These are phyloP conservation scores for Iberis pinnata DNA, from an alignment of 345 rosid genomes.

Conservation along the genomic window DNA sequence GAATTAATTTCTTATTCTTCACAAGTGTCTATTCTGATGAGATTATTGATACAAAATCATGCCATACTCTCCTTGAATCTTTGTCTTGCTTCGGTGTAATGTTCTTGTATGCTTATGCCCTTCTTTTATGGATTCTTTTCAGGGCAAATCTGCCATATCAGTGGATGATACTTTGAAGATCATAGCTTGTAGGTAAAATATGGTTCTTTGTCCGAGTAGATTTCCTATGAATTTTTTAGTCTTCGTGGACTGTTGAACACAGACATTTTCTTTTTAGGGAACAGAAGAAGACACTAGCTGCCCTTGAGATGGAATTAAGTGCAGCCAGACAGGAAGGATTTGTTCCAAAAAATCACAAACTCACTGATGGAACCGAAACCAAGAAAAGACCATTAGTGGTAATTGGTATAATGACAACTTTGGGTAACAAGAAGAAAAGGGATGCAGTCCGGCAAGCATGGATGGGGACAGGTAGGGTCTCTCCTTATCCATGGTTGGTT, in stretches of 20 bases:
- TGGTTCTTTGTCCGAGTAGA: slow-evolving; percentile 1
- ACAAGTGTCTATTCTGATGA: neutral
- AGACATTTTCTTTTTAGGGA: slow-evolving; percentile 46
- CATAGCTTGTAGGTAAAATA: slow-evolving; percentile 69
- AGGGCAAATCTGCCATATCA: slow-evolving; percentile 83
- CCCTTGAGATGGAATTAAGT: slow-evolving; percentile 62
- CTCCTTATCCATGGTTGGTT: too few species aligned
- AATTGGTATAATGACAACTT: slow-evolving; percentile 61
- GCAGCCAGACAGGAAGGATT: slow-evolving; percentile 64
- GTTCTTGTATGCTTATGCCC: slow-evolving; percentile 4
- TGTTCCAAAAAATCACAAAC: slow-evolving; percentile 33
- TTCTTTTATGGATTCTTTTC: too few species aligned
- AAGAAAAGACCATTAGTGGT: slow-evolving; percentile 64
- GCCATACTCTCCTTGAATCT: neutral
- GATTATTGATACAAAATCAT: too few species aligned
- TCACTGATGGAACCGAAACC: slow-evolving; percentile 27
- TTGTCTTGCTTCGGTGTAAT: slow-evolving; percentile 3
- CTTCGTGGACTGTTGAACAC: neutral
- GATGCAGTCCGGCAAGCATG: slow-evolving; percentile 87
- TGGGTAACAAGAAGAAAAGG: slow-evolving; percentile 68
- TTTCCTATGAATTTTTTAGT: neutral
- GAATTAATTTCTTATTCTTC: too few species aligned
- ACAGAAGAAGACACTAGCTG: slow-evolving; percentile 66
- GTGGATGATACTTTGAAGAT: slow-evolving; percentile 88
- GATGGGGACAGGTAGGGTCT: slow-evolving; percentile 66